Evolutionary conservation across 257 asterid genomes (phyloP).

Genomic region (Paulownia fortunei): DNA sequence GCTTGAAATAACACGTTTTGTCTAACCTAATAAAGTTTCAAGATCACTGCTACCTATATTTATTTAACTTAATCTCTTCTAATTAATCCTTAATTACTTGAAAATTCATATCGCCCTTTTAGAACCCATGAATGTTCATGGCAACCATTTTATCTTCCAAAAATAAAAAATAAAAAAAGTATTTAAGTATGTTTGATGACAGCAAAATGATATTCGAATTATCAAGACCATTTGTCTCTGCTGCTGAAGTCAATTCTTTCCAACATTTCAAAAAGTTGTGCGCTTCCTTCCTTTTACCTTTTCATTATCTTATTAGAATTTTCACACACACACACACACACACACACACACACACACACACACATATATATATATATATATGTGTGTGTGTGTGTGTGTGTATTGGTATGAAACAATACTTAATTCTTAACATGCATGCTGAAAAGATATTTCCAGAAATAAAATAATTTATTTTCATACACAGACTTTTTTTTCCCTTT

Average conservation of each 20-base stretch:
- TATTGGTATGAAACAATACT: constrained; percentile 23
- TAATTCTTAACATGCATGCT: not conserved
- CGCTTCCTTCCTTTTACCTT: not conserved
- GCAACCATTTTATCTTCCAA: too few species aligned
- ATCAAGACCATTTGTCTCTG: not conserved
- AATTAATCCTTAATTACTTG: not conserved
- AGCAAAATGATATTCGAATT: not conserved
- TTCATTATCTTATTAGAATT: not conserved
- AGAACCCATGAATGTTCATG: too few species aligned
- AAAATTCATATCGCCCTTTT: not conserved
- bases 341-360: not conserved
- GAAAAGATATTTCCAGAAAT: not conserved
- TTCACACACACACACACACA: too few species aligned
- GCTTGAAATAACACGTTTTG: constrained; percentile 11
- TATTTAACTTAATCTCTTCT: not conserved
- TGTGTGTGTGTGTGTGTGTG: not conserved
- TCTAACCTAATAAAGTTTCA: constrained; percentile 18
- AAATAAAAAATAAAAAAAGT: too few species aligned
- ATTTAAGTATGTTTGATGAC: not conserved
- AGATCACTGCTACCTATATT: not conserved
- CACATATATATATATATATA: not conserved
- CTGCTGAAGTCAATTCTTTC: constrained; percentile 14
- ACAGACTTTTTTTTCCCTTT: not conserved
- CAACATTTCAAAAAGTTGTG: constrained; percentile 13
- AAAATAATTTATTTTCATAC: not conserved